Base-by-base conservation (phyloP, 2,329 filamentous ascomycete genomes). In the Colletotrichum trifolii region DNA sequence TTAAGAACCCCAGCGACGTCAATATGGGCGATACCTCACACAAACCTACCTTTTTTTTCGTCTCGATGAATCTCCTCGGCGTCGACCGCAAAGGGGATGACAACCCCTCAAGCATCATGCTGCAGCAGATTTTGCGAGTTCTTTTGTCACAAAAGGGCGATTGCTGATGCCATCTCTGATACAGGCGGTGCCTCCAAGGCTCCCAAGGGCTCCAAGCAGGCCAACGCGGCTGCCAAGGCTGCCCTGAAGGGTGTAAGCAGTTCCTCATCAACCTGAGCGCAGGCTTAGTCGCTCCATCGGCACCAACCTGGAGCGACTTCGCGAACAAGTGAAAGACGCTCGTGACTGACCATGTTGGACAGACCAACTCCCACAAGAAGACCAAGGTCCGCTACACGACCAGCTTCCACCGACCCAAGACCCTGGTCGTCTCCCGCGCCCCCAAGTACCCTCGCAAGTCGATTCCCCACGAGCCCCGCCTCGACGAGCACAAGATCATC, bases 371-470 rank as follows among this genome's bases (percentile, higher is more conserved):
- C 69, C 89, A 96, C 85, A 97, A 97, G 89, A 89, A 91, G 84
- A 89, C 89, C 85, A 97, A 97, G 89, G 89, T 96, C 83, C 91
- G 95, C 81, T 88, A 89, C 79, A 94, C 89, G 81, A 97, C 95
- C 75, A 94, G 91, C 81, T 99, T 98, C 92, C 95, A 97, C 90
- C 90, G 89, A 77, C 96, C 96, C 78, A 98, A 98, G 91, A 98
- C 94, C 73, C 92, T 97, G 77, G 85, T 91, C 82, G 89, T 97
- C 75, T 92, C 93, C 75, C 93, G 96, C 79, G 82, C 90, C 54
- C 94, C 95, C 82, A 97, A 97, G 87, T 98, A 97, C 89, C 94
- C 93, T 73, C 94, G 95, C 87, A 97, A 96, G 88, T 94, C 93
- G 73, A 89, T 99, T 80, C 90, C 92, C 76, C 91, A 95, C 82